These are phyloP conservation scores for Geotrichum citri-aurantii DNA, from an alignment of 1,139 yeast species.

Conservation along the genomic window DNA sequence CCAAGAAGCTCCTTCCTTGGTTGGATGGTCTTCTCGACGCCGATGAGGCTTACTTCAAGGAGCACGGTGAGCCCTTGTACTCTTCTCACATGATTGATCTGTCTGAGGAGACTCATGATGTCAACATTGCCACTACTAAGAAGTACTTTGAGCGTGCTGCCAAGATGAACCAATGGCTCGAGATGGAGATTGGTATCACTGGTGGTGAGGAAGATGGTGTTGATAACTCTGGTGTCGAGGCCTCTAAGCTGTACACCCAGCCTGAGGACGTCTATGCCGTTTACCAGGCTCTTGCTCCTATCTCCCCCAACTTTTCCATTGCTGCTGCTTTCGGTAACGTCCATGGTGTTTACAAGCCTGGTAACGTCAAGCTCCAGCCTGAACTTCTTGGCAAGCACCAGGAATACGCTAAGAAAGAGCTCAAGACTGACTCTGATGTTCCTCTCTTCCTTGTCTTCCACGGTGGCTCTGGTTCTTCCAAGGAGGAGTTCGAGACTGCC, in stretches of 20 bases:
- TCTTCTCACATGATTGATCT: slow-evolving; percentile 99
- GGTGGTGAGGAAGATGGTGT: slow-evolving; percentile 99
- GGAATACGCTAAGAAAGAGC: slow-evolving; percentile 61
- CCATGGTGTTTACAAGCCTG: slow-evolving; percentile 99
- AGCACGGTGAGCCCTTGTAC: slow-evolving; percentile 90
- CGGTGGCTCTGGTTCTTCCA: slow-evolving; percentile 99
- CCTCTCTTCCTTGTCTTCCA: slow-evolving; percentile 98
- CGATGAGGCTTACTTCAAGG: slow-evolving; percentile 84
- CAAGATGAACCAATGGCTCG: slow-evolving; percentile 95
- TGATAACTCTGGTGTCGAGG: slow-evolving; percentile 89
- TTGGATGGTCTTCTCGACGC: slow-evolving; percentile 96
- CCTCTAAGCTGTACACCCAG: slow-evolving; percentile 84
- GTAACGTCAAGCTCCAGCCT: slow-evolving; percentile 93
- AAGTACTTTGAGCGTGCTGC: slow-evolving; percentile 93
- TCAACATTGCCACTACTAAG: slow-evolving; percentile 89
- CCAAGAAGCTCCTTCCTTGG: slow-evolving; percentile 97
- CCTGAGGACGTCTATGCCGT: slow-evolving; percentile 94
- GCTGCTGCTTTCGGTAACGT: slow-evolving; percentile 99
- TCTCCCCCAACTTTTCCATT: slow-evolving; percentile 96
- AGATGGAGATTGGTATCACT: slow-evolving; percentile 99
- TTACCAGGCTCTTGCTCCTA: slow-evolving; percentile 80
- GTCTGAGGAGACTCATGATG: slow-evolving; percentile 94
- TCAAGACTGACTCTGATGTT: slow-evolving; percentile 49
- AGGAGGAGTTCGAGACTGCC: slow-evolving; percentile 85
- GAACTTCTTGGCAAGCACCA: slow-evolving; percentile 95